These are phyloP conservation scores for Entonaema liquescens DNA, from an alignment of 495 filamentous ascomycete genomes.

Conservation along the genomic window DNA sequence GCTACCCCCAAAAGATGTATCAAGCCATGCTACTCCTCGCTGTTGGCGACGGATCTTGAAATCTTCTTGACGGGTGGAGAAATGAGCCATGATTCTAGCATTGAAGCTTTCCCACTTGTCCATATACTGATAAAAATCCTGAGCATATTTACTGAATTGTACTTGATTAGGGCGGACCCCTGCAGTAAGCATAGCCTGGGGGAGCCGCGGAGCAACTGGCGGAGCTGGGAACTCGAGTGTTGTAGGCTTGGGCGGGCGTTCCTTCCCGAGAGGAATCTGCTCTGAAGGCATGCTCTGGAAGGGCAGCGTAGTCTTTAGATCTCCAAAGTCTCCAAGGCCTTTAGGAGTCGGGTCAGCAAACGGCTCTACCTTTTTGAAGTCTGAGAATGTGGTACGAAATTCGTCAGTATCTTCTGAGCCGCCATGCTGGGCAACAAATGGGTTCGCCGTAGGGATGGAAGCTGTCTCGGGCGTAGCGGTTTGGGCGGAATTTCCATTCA, in stretches of 20 bases:
- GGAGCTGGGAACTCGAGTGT: constrained; percentile 67
- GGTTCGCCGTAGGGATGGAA: constrained; percentile 40
- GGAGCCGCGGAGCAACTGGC: constrained; percentile 64
- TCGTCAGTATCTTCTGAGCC: constrained; percentile 58
- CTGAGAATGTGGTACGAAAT: constrained; percentile 65
- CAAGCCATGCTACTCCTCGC: constrained; percentile 57
- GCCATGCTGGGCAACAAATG: constrained; percentile 38
- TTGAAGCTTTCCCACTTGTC: constrained; percentile 73
- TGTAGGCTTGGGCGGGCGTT: constrained; percentile 43
- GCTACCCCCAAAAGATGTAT: constrained; percentile 60
- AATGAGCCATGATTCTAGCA: constrained; percentile 70
- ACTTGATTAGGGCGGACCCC: constrained; percentile 53
- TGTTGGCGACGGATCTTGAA: constrained; percentile 57
- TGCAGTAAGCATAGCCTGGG: constrained; percentile 46
- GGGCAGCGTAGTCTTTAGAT: constrained; percentile 73
- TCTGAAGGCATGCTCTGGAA: constrained; percentile 72
- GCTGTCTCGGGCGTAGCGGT: constrained; percentile 27
- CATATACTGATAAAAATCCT: constrained; percentile 72
- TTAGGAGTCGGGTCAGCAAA: constrained; percentile 59
- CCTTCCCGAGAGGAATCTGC: constrained; percentile 51
- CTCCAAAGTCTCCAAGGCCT: constrained; percentile 70
- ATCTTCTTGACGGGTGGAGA: constrained; percentile 67
- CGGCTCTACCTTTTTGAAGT: constrained; percentile 73
- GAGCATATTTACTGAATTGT: constrained; percentile 68
- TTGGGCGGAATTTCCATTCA: constrained; percentile 26